phyloP scores from a whole-genome alignment of 2,329 filamentous ascomycete genomes.

The Penicillium sp. region DNA sequence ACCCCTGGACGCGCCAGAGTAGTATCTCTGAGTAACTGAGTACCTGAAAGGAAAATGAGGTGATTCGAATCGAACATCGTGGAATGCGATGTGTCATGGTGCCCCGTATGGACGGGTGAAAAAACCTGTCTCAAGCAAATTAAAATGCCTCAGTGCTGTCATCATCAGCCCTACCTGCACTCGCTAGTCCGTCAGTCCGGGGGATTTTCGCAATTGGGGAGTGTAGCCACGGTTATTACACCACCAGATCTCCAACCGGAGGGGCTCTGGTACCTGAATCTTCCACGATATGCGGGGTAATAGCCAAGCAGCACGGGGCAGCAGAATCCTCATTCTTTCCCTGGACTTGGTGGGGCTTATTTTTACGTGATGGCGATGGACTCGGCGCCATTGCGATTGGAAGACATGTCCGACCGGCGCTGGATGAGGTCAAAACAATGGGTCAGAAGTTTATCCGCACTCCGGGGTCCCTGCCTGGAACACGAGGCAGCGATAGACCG shows the following conservation, averaged over 20 bases:
- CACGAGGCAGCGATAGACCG: no score
- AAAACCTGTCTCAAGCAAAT: neutral
- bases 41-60: no score
- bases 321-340: slow-evolving; percentile 6
- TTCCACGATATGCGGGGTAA: slow-evolving; percentile 19
- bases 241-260: slow-evolving; percentile 13
- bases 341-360: slow-evolving; percentile 6
- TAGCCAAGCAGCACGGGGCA: slow-evolving; percentile 1
- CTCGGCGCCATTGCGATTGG: slow-evolving; percentile 21
- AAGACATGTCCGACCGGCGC: slow-evolving; percentile 15
- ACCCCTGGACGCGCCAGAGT: no score
- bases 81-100: slow-evolving; percentile 23
- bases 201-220: slow-evolving; percentile 17
- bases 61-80: slow-evolving; percentile 16
- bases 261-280: slow-evolving; percentile 22
- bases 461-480: no score
- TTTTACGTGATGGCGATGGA: slow-evolving; percentile 20
- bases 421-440: slow-evolving; percentile 18
- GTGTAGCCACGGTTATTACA: slow-evolving; percentile 14
- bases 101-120: neutral
- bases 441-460: neutral
- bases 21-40: no score
- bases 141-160: slow-evolving; percentile 17
- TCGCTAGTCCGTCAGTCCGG: slow-evolving; percentile 19
- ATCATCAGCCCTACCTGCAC: slow-evolving; percentile 1